Base-by-base conservation (phyloP, 805 yeast genomes). In the Candida coquimbonensis region DNA sequence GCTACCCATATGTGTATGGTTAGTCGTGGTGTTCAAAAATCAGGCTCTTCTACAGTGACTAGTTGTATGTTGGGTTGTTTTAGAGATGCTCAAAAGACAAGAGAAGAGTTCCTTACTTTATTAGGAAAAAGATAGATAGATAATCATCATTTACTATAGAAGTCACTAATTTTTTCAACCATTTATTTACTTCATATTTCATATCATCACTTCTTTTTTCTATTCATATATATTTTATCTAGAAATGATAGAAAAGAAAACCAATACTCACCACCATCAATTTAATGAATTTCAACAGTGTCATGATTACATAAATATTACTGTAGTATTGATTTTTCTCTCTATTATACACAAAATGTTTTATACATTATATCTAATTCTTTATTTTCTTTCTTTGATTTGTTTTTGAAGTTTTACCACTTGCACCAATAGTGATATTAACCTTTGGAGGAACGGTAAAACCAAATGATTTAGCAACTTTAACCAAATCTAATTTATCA, bases 1-100 rank as follows among this genome's bases (percentile, higher is more conserved):
- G 97, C 97, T 17, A 79, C 91, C 2, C 99, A 93, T 63, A 93
- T 93, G 99, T 93, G 99, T 66, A 93, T 93, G 99, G 98, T 91
- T 26, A 87, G 95, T 64, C 78, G 99, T 62, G 99, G 99, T 46
- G 87, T 93, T 26, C 97, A 93, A 65, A 93, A 93, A 66, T 80
- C 96, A 0, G 97, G 98, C 1, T 85, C 96, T 17, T 77, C 86
- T 17, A 93, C 99, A 2, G 81, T 89, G 32, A 93, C 99, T 17
- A 87, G 96, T 59, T 91, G 98, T 62, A 91, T 93, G 97, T 75
- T 93, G 56, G 99, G 99, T 9, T 86, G 96, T 54, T 93, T 93
- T 73, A 77, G 97, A 60, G 85, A 82, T 46, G 88, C 88, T 38
- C 96, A 90, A 64, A 88, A 87, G 72, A 93, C 99, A 3, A 80